These are phyloP conservation scores for Psilocybe azurescens DNA, from an alignment of 768 basidiomycete genomes.

Conservation along the genomic window DNA sequence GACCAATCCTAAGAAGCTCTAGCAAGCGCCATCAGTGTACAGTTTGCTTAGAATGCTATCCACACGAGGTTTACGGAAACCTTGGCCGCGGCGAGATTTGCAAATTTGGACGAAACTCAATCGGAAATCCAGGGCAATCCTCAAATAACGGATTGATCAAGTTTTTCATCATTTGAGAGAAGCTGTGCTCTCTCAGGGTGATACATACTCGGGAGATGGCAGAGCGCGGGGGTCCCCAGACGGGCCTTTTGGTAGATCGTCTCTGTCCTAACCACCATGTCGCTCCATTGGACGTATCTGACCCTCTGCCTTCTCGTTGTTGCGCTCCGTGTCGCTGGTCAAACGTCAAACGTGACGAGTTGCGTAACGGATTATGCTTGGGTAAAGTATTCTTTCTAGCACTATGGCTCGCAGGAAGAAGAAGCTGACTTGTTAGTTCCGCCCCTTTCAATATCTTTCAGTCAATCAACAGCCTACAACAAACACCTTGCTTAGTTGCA, in stretches of 20 bases:
- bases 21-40: neutral
- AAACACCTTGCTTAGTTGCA: constrained; percentile 56
- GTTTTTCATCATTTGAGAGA: constrained; percentile 1
- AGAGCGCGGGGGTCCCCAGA: constrained; percentile 1
- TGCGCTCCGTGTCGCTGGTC: constrained; percentile 30
- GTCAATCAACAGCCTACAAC: constrained; percentile 45
- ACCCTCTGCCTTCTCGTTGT: constrained; percentile 16
- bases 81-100: neutral
- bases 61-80: neutral
- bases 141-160: neutral
- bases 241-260: neutral
- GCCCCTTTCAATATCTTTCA: constrained; percentile 19
- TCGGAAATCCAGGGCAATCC: neutral
- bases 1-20: neutral
- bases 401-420: neutral
- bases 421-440: constrained; percentile 1
- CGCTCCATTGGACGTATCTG: constrained; percentile 12
- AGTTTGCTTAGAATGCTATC: neutral
- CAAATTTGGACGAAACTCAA: neutral
- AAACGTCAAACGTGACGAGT: constrained; percentile 40
- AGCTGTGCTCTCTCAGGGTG: constrained; percentile 6
- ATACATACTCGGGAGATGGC: constrained; percentile 8
- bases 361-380: constrained; percentile 42
- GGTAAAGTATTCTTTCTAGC: constrained; percentile 27
- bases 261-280: constrained; percentile 6